These are phyloP conservation scores for Fusarium virguliforme DNA, from an alignment of 2,329 filamentous ascomycete species.

Conservation along the genomic window DNA sequence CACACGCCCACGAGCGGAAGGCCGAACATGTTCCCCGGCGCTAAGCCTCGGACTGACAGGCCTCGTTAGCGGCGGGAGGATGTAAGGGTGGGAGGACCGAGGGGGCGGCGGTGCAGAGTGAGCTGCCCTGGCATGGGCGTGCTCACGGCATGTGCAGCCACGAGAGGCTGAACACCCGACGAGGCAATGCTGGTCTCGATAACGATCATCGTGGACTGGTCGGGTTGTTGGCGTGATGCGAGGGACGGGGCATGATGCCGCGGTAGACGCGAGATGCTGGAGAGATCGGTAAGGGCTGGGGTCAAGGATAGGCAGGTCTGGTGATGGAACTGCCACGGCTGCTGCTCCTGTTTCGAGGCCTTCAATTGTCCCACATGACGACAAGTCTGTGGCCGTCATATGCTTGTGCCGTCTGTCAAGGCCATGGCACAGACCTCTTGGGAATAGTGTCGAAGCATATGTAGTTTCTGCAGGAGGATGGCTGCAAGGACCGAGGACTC, in stretches of 20 bases:
- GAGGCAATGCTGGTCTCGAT: conserved; percentile 19
- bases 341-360: conserved; percentile 18
- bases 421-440: conserved; percentile 30
- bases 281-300: conserved; percentile 21
- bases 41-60: conserved; percentile 41
- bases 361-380: conserved; percentile 29
- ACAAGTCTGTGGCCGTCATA: conserved; percentile 22
- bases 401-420: conserved; percentile 37
- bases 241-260: conserved; percentile 20
- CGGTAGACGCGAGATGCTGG: conserved; percentile 20
- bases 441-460: conserved; percentile 18
- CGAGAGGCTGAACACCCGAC: conserved; percentile 40
- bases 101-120: conserved; percentile 19
- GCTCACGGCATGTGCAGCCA: conserved; percentile 25
- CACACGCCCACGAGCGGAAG: conserved; percentile 28
- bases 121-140: conserved; percentile 23
- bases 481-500: conserved; percentile 46
- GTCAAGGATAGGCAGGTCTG: conserved; percentile 3
- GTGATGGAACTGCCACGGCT: conserved; percentile 10
- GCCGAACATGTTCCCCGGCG: conserved; percentile 41
- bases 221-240: conserved; percentile 28
- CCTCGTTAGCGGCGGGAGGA: conserved; percentile 44
- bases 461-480: conserved; percentile 17
- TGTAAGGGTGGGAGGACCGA: conserved; percentile 32
- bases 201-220: conserved; percentile 8